Evolutionary conservation across 2,329 filamentous ascomycete genomes (phyloP).

Genomic region (Bertia moriformis): DNA sequence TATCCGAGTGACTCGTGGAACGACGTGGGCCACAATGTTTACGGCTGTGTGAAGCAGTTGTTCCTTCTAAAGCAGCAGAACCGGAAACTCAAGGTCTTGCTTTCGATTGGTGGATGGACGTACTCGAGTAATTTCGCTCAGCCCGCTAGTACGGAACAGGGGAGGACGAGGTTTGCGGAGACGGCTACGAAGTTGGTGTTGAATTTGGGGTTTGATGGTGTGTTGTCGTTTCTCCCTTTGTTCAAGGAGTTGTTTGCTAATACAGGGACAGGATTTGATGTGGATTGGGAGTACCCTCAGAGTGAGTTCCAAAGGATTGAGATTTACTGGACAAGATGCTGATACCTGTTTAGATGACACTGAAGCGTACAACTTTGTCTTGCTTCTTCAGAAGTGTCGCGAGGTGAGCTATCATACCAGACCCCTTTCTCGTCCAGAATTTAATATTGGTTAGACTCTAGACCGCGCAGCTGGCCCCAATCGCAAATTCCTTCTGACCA

Average conservation of each 20-base stretch:
- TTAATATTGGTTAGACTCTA: not conserved
- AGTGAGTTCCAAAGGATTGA: constrained; percentile 6
- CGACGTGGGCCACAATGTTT: constrained; percentile 47
- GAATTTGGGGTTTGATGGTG: constrained; percentile 47
- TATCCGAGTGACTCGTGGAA: constrained; percentile 52
- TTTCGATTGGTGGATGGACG: constrained; percentile 72
- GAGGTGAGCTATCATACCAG: constrained; percentile 10
- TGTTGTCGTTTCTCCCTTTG: constrained; percentile 12
- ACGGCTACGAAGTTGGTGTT: constrained; percentile 56
- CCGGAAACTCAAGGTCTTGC: constrained; percentile 62
- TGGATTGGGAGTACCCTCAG: constrained; percentile 40
- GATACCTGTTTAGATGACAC: constrained; percentile 2
- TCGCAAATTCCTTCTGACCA: not conserved
- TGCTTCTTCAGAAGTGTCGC: constrained; percentile 25
- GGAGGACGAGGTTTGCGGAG: constrained; percentile 51
- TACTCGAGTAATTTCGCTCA: constrained; percentile 57
- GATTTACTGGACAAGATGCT: not conserved
- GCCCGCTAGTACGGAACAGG: constrained; percentile 43
- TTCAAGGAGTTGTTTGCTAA: not conserved
- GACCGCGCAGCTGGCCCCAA: not conserved
- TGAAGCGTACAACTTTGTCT: constrained; percentile 25
- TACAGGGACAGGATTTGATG: constrained; percentile 14
- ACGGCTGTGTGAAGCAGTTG: constrained; percentile 66
- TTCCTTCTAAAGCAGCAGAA: constrained; percentile 63
- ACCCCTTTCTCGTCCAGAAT: not conserved